Evolutionary conservation across 331 rosid genomes (phyloP).

Genomic region (Prunus yedoensis): DNA sequence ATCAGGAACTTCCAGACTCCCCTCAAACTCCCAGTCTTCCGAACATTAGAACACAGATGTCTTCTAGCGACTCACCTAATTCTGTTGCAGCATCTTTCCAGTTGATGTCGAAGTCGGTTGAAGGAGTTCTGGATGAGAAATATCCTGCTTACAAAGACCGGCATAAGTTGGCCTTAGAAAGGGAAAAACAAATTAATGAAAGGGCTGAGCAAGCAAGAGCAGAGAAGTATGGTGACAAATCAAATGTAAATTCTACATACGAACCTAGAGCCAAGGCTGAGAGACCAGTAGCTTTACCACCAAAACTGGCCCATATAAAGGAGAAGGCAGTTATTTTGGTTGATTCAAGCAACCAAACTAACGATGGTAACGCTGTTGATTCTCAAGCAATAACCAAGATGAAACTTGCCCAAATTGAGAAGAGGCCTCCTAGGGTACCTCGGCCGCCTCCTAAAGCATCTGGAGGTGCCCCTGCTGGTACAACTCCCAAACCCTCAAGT

Average conservation of each 20-base stretch:
- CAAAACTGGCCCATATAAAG: conserved; percentile 62
- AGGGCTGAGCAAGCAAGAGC: conserved; percentile 83
- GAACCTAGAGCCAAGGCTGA: conserved; percentile 41
- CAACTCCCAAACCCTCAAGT: conserved; percentile 41
- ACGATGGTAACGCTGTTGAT: conserved; percentile 44
- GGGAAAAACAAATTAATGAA: conserved; percentile 76
- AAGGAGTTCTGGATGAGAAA: conserved; percentile 67
- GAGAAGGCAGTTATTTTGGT: conserved; percentile 55
- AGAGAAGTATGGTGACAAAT: conserved; percentile 51
- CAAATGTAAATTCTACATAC: conserved; percentile 35
- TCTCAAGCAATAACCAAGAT: conserved; percentile 64
- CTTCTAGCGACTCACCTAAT: conserved; percentile 58
- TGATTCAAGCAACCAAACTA: conserved; percentile 48
- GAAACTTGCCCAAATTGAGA: conserved; percentile 77
- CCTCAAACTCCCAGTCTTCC: conserved; percentile 55
- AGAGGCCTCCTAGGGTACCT: conserved; percentile 76
- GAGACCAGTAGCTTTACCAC: conserved; percentile 45
- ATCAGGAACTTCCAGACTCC: conserved; percentile 52
- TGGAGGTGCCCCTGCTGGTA: conserved; percentile 30
- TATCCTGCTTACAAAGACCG: conserved; percentile 84
- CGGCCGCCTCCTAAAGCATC: conserved; percentile 82
- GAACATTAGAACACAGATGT: conserved; percentile 44
- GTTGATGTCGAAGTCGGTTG: conserved; percentile 90
- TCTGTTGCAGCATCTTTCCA: conserved; percentile 79
- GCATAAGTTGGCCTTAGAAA: conserved; percentile 79